A percentile compares a stretch with the other conserved stretches of the same genome.
phyloP scores from a whole-genome alignment of 352 stramenopile species.

The Achlya hypogyna region DNA sequence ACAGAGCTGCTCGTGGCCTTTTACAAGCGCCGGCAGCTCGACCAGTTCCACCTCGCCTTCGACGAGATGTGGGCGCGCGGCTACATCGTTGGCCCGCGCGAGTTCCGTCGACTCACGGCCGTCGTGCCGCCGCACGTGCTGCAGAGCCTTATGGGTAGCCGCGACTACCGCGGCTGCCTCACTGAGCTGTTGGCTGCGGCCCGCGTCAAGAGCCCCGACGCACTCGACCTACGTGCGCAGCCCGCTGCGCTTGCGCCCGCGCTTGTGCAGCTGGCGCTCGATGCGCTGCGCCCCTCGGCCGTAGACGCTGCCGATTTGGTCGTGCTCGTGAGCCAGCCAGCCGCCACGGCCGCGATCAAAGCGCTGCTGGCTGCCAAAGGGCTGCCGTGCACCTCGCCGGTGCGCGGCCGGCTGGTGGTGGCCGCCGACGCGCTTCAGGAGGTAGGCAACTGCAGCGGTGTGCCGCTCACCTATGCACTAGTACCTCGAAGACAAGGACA shows the following conservation, averaged over 20 bases:
- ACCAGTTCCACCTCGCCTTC: slow-evolving; percentile 14
- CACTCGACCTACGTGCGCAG: background rate
- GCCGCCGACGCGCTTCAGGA: background rate
- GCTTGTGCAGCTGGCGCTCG: background rate
- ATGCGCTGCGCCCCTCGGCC: background rate
- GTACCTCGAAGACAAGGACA: background rate
- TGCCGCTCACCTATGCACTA: background rate
- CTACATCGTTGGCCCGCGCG: background rate
- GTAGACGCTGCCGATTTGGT: background rate
- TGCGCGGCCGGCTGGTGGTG: background rate
- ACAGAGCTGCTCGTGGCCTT: slow-evolving; percentile 17
- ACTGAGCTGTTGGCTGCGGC: background rate
- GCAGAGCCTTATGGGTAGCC: background rate
- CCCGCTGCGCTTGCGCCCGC: background rate
- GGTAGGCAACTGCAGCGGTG: background rate
- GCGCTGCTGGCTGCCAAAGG: background rate
- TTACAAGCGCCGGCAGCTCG: slow-evolving; percentile 9
- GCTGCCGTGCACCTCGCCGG: background rate
- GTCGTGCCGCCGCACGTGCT: slow-evolving; percentile 15
- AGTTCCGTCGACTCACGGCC: slow-evolving; percentile 4
- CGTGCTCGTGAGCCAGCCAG: background rate
- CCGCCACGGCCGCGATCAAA: background rate
- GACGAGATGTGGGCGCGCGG: slow-evolving; percentile 12
- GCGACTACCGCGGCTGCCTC: slow-evolving; percentile 11
- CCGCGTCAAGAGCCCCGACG: background rate